Evolutionary conservation across 352 stramenopile species (phyloP).

Genomic region (Phytophthora lateralis): DNA sequence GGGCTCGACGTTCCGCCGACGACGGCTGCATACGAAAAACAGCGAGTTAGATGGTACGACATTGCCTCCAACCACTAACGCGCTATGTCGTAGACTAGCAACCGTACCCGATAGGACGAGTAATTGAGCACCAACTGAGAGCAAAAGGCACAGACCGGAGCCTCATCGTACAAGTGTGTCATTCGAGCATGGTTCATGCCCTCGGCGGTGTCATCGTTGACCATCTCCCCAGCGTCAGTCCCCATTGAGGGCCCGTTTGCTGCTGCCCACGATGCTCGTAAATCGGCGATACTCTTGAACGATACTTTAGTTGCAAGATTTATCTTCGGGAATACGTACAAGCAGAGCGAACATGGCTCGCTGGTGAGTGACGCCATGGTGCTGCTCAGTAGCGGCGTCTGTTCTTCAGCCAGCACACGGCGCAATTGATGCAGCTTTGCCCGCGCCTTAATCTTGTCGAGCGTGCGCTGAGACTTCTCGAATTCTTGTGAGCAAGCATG

Average conservation of each 20-base stretch:
- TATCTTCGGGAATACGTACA: constrained; percentile 61
- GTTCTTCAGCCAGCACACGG: constrained; percentile 40
- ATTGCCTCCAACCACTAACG: neutral
- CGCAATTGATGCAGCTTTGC: constrained; percentile 46
- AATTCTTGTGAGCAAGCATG: constrained; percentile 65
- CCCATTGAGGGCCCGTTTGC: neutral
- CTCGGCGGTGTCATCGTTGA: constrained; percentile 8
- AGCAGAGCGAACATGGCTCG: constrained; percentile 61
- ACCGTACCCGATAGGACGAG: constrained; percentile 47
- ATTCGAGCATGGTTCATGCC: constrained; percentile 38
- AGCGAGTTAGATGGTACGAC: neutral
- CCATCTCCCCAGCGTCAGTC: neutral
- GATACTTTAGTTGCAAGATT: constrained; percentile 63
- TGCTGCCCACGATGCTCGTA: constrained; percentile 47
- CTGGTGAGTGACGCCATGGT: constrained; percentile 58
- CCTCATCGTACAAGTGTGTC: constrained; percentile 66
- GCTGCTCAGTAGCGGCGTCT: constrained; percentile 53
- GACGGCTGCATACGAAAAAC: constrained; percentile 31
- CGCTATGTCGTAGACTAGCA: neutral
- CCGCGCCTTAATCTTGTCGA: constrained; percentile 59
- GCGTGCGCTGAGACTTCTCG: constrained; percentile 47
- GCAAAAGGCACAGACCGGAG: constrained; percentile 61
- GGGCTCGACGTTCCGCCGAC: constrained; percentile 29
- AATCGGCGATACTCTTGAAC: constrained; percentile 67
- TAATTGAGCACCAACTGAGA: constrained; percentile 59